phyloP scores from a whole-genome alignment of 2,329 filamentous ascomycete genomes.

The Ceratocystis cubensis region DNA sequence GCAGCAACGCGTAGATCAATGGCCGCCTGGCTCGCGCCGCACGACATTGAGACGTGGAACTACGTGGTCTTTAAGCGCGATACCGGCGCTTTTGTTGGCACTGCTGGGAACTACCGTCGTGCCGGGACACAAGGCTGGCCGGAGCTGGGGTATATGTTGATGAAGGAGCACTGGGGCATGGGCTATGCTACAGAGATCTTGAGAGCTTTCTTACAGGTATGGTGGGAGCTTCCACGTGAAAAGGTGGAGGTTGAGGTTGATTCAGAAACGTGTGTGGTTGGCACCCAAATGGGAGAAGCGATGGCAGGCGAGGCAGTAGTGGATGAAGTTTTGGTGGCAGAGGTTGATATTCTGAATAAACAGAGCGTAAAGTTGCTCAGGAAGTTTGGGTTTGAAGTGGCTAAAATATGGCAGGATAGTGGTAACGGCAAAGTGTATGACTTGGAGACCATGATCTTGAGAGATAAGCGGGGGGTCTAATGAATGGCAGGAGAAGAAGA shows the following conservation, averaged over 20 bases:
- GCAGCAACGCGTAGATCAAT: constrained; percentile 34
- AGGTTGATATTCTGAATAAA: constrained; percentile 38
- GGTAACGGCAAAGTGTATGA: constrained; percentile 11
- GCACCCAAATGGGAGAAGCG: background rate
- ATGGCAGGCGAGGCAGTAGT: constrained; percentile 25
- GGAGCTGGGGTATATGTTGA: constrained; percentile 46
- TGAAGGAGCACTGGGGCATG: constrained; percentile 40
- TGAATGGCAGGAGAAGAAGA: background rate
- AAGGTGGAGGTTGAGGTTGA: constrained; percentile 35
- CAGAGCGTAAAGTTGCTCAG: constrained; percentile 44
- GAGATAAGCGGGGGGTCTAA: background rate
- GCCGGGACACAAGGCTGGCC: constrained; percentile 39
- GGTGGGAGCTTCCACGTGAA: constrained; percentile 38
- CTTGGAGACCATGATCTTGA: constrained; percentile 14
- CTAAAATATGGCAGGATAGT: constrained; percentile 32
- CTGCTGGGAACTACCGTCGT: constrained; percentile 34
- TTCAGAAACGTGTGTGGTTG: constrained; percentile 27
- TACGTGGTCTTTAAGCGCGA: constrained; percentile 39
- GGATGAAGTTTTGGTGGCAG: constrained; percentile 34
- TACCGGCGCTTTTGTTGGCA: constrained; percentile 40
- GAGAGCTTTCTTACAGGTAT: constrained; percentile 34
- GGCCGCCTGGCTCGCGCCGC: constrained; percentile 34
- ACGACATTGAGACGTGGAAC: constrained; percentile 43
- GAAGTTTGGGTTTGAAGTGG: constrained; percentile 43
- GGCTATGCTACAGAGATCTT: constrained; percentile 48